A percentile compares a stretch with the other conserved stretches of the same genome.
These are phyloP conservation scores for Sugiyamaella valdiviana DNA, from an alignment of 805 yeast genomes.

Conservation along the genomic window DNA sequence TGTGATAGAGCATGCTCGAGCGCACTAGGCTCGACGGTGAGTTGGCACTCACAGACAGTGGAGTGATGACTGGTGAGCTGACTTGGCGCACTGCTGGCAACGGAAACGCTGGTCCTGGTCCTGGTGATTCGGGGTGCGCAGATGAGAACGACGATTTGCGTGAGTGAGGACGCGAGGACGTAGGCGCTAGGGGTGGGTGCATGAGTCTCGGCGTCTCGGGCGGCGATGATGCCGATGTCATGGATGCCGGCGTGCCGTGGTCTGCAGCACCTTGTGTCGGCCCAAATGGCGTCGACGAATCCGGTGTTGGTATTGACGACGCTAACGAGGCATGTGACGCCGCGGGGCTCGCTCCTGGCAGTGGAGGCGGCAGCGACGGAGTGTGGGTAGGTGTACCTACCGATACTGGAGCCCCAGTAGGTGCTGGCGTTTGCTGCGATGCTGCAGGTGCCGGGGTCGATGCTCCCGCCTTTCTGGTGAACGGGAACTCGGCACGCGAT, in stretches of 20 bases:
- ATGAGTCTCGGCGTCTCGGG: conserved; percentile 23
- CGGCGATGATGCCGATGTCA: conserved; percentile 10
- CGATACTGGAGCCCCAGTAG: neutral
- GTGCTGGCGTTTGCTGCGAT: neutral
- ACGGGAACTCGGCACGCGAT: conserved; percentile 53
- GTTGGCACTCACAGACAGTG: conserved; percentile 8
- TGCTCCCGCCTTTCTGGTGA: conserved; percentile 16
- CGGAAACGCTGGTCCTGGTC: conserved; percentile 35
- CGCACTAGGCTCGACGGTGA: conserved; percentile 12
- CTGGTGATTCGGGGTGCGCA: conserved; percentile 34
- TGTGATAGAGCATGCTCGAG: conserved; percentile 56
- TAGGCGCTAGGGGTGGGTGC: conserved; percentile 31
- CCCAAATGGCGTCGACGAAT: neutral
- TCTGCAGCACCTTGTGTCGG: neutral
- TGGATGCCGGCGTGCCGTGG: neutral
- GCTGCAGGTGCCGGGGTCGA: conserved; percentile 1
- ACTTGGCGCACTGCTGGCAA: conserved; percentile 43
- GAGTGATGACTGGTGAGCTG: conserved; percentile 31
- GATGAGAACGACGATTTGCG: conserved; percentile 40
- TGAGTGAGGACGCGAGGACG: conserved; percentile 30
- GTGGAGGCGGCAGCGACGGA: neutral
- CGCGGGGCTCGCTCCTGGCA: neutral
- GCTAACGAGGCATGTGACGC: conserved; percentile 4
- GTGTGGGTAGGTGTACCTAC: neutral
- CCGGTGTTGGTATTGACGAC: neutral